Conservation (phyloP, 108 stramenopile species). For the Pelagomonas calceolata region DNA sequence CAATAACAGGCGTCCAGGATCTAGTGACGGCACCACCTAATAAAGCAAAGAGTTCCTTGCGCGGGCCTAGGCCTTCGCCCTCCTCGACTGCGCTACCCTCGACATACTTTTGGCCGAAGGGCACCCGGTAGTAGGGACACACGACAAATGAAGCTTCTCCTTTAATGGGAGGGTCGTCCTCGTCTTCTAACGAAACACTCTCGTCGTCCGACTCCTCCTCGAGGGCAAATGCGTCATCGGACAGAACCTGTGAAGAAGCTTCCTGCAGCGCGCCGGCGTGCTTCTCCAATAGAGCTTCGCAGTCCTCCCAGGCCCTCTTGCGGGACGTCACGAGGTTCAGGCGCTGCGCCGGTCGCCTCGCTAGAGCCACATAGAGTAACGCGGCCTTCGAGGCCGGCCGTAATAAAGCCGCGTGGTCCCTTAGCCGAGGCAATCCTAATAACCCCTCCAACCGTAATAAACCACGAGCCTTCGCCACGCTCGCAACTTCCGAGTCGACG, state of each 20-base stretch:
- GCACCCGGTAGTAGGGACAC: conserved; percentile 24
- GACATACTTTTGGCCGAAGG: conserved; percentile 27
- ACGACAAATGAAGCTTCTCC: conserved; percentile 8
- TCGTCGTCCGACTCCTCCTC: neutral
- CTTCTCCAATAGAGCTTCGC: neutral
- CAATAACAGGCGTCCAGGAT: conserved; percentile 10
- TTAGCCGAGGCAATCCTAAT: neutral
- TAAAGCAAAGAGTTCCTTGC: conserved; percentile 34
- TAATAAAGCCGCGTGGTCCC: neutral
- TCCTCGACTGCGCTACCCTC: conserved; percentile 27
- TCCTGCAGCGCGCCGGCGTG: neutral
- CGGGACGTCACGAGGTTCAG: conserved; percentile 19
- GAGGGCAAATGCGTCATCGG: neutral
- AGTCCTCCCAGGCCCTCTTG: conserved; percentile 8
- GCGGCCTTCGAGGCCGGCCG: conserved; percentile 2
- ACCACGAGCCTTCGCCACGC: neutral
- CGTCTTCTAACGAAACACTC: neutral
- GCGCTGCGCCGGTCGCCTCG: conserved; percentile 10
- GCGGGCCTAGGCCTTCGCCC: conserved; percentile 36
- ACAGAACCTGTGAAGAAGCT: neutral
- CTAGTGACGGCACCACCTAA: conserved; percentile 8
- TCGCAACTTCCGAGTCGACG: conserved; percentile 6
- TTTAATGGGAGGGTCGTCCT: neutral
- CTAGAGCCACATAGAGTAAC: neutral
- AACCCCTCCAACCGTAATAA: neutral